Evolutionary conservation across 2,329 filamentous ascomycete species (phyloP), one percentile per base, ranked within the genome.

Genomic region (Coniochaeta pulveracea): DNA sequence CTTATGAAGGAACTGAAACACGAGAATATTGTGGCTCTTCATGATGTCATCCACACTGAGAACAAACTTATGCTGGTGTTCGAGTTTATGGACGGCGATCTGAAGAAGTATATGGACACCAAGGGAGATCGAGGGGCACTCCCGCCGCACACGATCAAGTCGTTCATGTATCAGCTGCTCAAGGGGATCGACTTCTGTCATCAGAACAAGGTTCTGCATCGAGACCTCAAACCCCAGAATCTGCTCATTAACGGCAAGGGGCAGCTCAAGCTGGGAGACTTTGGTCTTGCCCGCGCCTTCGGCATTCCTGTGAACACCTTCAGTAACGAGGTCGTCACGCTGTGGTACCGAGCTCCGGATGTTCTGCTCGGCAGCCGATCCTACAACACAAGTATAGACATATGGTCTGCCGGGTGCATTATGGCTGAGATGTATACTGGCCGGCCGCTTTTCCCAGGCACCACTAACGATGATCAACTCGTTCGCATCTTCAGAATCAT

Each of bases 371-470:
- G 91, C 34, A 91, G 83, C 48, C 70, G 91, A 43, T 96, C 91
- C 15, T 98, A 98, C 64, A 98, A 94, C 61, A 98, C 91, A n/a
- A 93, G 85, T 60, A 96, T 98, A 56, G 91, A 98, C 51, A 96
- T 98, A 54, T 98, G 91, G 91, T 94, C 85, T 6, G 91, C 91
- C 6, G 91, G 91, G 36, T 98, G 91, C 58, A 98, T 98, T 66
- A 96, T 98, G 91, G 91, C 91, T 8, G 91, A 98, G 61, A 95
- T 98, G 86, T 96, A 93, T 58, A 95, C 89, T 0, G 91, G 91
- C 4, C 75, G 91, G 12, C 91, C 91, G 0, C 71, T 98, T 6
- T 98, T 98, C 63, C 91, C 91, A 0, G 91, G 91, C 37, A 98
- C 91, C 2, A 95, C 91, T 23, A 98, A 98, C 55, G 91, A 98